Percentiles rank a stretch among this genome's conserved stretches.
These are phyloP conservation scores for Aeschynomene evenia DNA, from an alignment of 306 rosid species.

Conservation along the genomic window DNA sequence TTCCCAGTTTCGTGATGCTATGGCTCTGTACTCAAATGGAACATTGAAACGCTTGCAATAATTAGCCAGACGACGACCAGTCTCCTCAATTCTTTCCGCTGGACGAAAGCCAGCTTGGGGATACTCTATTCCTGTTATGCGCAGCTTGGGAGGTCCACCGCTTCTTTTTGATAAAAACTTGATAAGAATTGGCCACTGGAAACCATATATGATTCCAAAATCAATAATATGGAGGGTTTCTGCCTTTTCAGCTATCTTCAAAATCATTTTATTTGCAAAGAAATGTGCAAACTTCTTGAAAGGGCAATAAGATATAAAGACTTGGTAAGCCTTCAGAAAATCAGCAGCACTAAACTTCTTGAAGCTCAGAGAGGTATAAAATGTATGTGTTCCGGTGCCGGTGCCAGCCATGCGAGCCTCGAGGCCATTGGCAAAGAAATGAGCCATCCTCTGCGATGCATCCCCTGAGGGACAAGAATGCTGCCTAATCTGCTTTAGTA, in stretches of 20 bases:
- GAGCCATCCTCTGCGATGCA: constrained; percentile 66
- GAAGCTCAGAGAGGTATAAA: constrained; percentile 43
- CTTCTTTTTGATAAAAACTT: constrained; percentile 50
- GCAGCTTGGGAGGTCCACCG: constrained; percentile 80
- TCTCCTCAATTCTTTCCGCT: constrained; percentile 63
- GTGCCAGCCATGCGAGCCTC: constrained; percentile 73
- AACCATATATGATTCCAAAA: constrained; percentile 83
- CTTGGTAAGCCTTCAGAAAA: constrained; percentile 55
- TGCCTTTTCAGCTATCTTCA: constrained; percentile 53
- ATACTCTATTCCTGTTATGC: constrained; percentile 79
- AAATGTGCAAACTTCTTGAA: constrained; percentile 54
- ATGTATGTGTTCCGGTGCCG: constrained; percentile 54
- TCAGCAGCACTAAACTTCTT: constrained; percentile 54
- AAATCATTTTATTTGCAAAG: constrained; percentile 57
- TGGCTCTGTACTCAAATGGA: constrained; percentile 66
- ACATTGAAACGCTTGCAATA: constrained; percentile 72
- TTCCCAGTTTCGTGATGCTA: constrained; percentile 71
- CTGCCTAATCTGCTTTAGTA: constrained; percentile 66
- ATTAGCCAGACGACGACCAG: constrained; percentile 67
- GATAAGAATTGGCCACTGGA: constrained; percentile 87
- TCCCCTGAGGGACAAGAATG: constrained; percentile 66
- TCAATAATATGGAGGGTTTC: constrained; percentile 67
- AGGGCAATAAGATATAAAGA: constrained; percentile 55
- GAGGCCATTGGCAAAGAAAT: constrained; percentile 60
- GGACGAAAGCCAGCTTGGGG: constrained; percentile 92